Evolutionary conservation across 345 rosid species (phyloP).

Genomic region (Corchorus olitorius): DNA sequence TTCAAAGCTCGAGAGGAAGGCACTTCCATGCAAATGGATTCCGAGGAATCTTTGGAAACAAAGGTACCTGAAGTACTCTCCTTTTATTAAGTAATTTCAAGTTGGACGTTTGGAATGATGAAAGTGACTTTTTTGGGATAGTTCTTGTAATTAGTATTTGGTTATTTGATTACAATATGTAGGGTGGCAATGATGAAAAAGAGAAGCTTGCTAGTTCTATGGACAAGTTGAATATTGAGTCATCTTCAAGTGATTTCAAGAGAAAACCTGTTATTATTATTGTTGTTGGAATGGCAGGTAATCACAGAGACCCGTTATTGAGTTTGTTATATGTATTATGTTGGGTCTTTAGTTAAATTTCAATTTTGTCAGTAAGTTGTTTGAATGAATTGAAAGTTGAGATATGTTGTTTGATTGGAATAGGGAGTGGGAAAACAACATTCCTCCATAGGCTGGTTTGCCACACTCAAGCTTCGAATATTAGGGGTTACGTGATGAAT

Average conservation of each 20-base stretch:
- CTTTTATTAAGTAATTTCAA: neutral
- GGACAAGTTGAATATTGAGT: conserved; percentile 55
- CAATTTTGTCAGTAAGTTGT: neutral
- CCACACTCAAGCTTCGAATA: conserved; percentile 64
- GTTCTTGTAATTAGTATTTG: neutral
- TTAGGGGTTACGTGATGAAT: conserved; percentile 73
- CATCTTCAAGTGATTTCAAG: conserved; percentile 51
- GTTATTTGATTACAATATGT: conserved; percentile 14
- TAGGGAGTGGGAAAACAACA: conserved; percentile 85
- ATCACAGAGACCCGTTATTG: neutral
- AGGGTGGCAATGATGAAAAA: conserved; percentile 43
- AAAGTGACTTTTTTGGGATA: neutral
- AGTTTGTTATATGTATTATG: conserved; percentile 4
- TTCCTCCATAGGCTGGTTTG: conserved; percentile 73
- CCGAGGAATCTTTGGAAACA: conserved; percentile 35
- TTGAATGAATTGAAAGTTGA: conserved; percentile 18
- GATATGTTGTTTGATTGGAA: conserved; percentile 1
- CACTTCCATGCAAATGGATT: conserved; percentile 46
- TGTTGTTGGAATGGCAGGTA: conserved; percentile 91
- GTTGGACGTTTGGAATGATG: neutral
- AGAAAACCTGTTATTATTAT: conserved; percentile 71
- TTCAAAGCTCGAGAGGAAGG: conserved; percentile 38
- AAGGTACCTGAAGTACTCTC: conserved; percentile 26
- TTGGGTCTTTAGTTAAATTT: neutral
- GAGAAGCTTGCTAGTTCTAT: conserved; percentile 55